Evolutionary conservation across 192 early-diverging fungal species (phyloP), one percentile per base, ranked within the genome.

Genomic region (Globomyces pollinis-pini): DNA sequence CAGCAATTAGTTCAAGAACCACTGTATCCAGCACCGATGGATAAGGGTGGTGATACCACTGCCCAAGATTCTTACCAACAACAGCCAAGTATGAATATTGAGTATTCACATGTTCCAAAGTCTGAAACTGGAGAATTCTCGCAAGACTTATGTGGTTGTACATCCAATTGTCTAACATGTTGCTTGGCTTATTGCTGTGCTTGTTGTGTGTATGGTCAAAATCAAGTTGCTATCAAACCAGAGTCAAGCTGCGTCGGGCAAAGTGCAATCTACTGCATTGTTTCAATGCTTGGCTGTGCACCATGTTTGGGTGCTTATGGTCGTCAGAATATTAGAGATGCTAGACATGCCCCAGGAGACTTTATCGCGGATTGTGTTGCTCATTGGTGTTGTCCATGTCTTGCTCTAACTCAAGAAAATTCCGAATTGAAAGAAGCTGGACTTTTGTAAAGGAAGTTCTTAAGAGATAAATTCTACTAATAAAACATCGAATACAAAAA

Each of bases 351-450:
- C 26, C 53, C 33, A 16, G 51, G 57, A 24, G 13, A 47, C 49
- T 26, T 26, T 43, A 60, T 57, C 11, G 15, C 28, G 2, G 59
- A 61, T 34, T 61, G 38, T 20, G 5, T n/a, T 11, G 60, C 57
- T 30, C 61, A 62, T 38, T 65, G 56, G 3, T 70, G 58, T 63
- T 70, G 68, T 18, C 13, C 41, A 8, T 47, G 63, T 15, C 65
- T 63, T 36, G 68, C 68, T 0, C 42, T 70, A 12, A 70, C 68
- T 4, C 68, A 70, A 61, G 68, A 70, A 57, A 56, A 54, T 35
- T n/a, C 59, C 33, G 68, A 69, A 42, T 34, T 57, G 57, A 60
- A 64, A 36, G 60, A 69, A 26, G 61, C 44, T n/a, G 41, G 41
- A 43, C n/a, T n/a, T n/a, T n/a, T n/a, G n/a, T n/a, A n/a, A n/a